Base-by-base conservation (phyloP, 108 stramenopile species). In the Mediolabrus comicus region DNA sequence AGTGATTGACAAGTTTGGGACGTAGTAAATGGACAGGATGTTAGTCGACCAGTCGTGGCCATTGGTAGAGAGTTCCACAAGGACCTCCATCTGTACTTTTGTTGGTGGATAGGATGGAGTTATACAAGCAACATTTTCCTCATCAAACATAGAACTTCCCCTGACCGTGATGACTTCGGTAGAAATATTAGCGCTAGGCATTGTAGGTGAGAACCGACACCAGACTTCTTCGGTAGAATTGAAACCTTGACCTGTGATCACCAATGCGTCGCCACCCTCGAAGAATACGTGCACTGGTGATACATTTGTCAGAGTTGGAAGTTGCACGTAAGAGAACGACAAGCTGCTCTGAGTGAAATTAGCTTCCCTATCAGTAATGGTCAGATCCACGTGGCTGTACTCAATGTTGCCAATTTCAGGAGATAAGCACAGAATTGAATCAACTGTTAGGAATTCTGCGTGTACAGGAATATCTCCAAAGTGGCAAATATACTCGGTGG, bases 31-130 rank as follows among this genome's bases (percentile, higher is more conserved):
- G n/a, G 64, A 35, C 24, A 46, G 60, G 17, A 33, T 51, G 17
- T 64, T 52, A 36, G 55, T 12, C 0, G 68, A 69, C 55, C 63
- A 83, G 53, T 83, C 82, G 43, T 38, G 33, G 17, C 61, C 52
- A 69, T 83, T 83, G 13, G 72, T 68, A 14, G 77, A 79, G 28
- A 79, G 62, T 59, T 78, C 72, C 49, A 83, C 55, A 26, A 62
- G 64, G 11, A 56, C 65, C 60, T 78, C 65, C 17, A 55, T 16
- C 19, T 65, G 41, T 22, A 34, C 38, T 16, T 52, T 62, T 22
- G 25, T 30, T 25, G 52, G 51, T 49, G 63, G 35, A 55, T 61
- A 54, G 7, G 29, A 34, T 53, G 77, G 77, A 0, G 66, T 17
- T 28, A 5, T 0, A 25, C 77, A 78, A 54, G 66, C 59, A 16